phyloP scores from a whole-genome alignment of 805 yeast genomes.

The Ogataea ramenticola region DNA sequence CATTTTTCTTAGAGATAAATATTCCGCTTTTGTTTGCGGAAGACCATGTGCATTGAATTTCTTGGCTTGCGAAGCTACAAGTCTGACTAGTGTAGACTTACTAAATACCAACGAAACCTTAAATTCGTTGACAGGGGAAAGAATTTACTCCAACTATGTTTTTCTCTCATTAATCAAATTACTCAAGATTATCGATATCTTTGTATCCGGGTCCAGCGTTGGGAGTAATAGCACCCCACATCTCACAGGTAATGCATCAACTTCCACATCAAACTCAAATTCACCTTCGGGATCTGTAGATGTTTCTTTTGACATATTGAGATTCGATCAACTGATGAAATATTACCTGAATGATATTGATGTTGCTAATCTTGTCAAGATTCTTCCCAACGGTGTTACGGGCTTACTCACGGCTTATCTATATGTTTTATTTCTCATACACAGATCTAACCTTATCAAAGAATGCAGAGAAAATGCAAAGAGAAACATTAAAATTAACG shows the following conservation, averaged over 20 bases:
- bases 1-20: constrained; percentile 46
- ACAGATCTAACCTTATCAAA: not conserved
- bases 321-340: constrained; percentile 1
- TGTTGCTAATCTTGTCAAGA: not conserved
- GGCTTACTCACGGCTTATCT: not conserved
- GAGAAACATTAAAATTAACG: constrained; percentile 19
- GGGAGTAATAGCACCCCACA: not conserved
- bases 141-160: not conserved
- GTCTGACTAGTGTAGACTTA: not conserved
- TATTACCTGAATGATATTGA: not conserved
- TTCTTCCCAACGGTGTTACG: not conserved
- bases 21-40: constrained; percentile 61
- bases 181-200: not conserved
- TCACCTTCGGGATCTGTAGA: not conserved
- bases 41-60: constrained; percentile 36
- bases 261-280: not conserved
- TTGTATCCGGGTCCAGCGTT: not conserved
- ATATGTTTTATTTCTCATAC: not conserved
- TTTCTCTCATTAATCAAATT: not conserved
- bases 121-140: not conserved
- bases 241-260: not conserved
- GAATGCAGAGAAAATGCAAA: not conserved
- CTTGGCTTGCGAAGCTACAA: not conserved
- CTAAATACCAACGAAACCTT: not conserved
- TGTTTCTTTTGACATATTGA: not conserved